A percentile compares a stretch with the other conserved stretches of the same genome.
Evolutionary conservation across 805 yeast species (phyloP).

Genomic region (Blastobotrys attinorum): DNA sequence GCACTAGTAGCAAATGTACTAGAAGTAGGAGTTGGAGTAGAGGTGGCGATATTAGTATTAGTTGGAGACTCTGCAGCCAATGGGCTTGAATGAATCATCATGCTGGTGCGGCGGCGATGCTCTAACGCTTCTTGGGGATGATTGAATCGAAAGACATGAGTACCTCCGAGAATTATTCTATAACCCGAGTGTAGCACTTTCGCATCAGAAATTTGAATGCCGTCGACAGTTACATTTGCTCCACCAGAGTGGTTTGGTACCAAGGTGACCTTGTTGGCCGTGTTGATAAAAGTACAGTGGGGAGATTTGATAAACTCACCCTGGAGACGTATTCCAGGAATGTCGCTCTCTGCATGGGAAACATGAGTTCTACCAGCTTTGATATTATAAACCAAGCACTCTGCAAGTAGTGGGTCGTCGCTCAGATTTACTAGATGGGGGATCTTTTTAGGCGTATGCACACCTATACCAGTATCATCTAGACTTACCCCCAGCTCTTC

Average conservation of each 20-base stretch:
- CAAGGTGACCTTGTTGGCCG: slow-evolving; percentile 14
- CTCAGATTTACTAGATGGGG: slow-evolving; percentile 24
- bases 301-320: slow-evolving; percentile 16
- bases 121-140: slow-evolving; percentile 9
- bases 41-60: no score
- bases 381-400: slow-evolving; percentile 24
- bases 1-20: no score
- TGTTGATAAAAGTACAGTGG: slow-evolving; percentile 20
- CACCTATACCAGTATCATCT: slow-evolving; percentile 19
- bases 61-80: no score
- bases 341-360: slow-evolving; percentile 16
- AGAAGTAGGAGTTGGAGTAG: no score
- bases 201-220: slow-evolving; percentile 10
- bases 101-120: neutral
- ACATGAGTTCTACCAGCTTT: slow-evolving; percentile 20
- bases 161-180: slow-evolving; percentile 19
- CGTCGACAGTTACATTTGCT: slow-evolving; percentile 20
- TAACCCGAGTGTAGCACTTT: slow-evolving; percentile 20
- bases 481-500: slow-evolving; percentile 23
- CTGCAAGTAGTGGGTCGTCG: slow-evolving; percentile 22
- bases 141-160: slow-evolving; percentile 22
- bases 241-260: slow-evolving; percentile 10
- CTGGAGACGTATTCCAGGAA: slow-evolving; percentile 16
- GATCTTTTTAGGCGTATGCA: slow-evolving; percentile 21
- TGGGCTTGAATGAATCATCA: no score